Conservation (phyloP, 805 yeast species). For the Sugiyamaella boreocaroliniensis region DNA sequence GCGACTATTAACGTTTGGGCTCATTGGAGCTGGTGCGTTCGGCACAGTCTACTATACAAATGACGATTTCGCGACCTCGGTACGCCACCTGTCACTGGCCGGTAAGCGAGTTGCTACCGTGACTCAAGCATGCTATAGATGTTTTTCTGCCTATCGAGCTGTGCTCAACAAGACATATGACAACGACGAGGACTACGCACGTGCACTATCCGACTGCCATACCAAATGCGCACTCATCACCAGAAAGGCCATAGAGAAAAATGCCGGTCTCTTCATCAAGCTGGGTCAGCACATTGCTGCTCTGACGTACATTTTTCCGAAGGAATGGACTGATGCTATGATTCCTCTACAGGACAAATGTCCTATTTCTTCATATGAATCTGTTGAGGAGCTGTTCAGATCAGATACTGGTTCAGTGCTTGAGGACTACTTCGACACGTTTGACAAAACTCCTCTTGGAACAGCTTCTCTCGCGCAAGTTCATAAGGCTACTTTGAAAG, state of each 20-base stretch:
- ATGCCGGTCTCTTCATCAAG: conserved; percentile 91
- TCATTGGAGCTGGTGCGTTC: conserved; percentile 3
- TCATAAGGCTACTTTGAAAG: conserved; percentile 61
- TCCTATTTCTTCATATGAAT: conserved; percentile 69
- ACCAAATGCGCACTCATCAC: conserved; percentile 71
- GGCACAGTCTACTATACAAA: conserved; percentile 18
- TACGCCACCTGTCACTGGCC: conserved; percentile 20
- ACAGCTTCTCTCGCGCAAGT: conserved; percentile 97
- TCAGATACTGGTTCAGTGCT: conserved; percentile 51
- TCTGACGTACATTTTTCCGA: conserved; percentile 81
- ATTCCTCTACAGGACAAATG: conserved; percentile 85
- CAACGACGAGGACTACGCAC: conserved; percentile 39
- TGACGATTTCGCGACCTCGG: conserved; percentile 20
- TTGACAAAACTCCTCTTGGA: conserved; percentile 75
- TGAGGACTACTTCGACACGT: conserved; percentile 57
- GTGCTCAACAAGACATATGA: conserved; percentile 43
- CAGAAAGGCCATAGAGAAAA: conserved; percentile 65
- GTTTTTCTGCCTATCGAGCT: conserved; percentile 63
- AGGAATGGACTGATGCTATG: conserved; percentile 95
- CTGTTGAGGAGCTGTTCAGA: conserved; percentile 58
- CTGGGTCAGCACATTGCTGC: conserved; percentile 94
- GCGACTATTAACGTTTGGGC: neutral
- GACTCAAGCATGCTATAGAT: conserved; percentile 53
- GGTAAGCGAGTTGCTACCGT: conserved; percentile 28
- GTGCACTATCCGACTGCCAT: conserved; percentile 63